Conservation (phyloP, 768 basidiomycete genomes). For the Naganishia randhawae region DNA sequence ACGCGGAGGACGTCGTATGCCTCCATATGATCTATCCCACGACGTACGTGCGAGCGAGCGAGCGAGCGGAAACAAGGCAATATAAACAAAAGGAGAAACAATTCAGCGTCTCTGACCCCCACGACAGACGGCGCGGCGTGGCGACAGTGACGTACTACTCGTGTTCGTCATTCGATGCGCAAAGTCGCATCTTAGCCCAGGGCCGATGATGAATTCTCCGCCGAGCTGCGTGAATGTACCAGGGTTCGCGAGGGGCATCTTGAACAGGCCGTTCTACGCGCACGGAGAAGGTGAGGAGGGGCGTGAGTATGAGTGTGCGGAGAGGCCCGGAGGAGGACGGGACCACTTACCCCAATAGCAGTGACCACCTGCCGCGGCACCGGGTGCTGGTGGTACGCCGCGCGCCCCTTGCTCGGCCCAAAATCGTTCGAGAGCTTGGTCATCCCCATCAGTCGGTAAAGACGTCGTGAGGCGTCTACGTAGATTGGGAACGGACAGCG, state of each 20-base stretch:
- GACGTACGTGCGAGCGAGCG: neutral
- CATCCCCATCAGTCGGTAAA: constrained; percentile 49
- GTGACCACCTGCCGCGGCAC: constrained; percentile 44
- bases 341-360: constrained; percentile 44
- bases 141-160: constrained; percentile 35
- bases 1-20: constrained; percentile 45
- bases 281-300: neutral
- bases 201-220: constrained; percentile 49
- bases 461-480: constrained; percentile 43
- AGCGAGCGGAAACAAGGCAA: too few species aligned
- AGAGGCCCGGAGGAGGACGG: too few species aligned
- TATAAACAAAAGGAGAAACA: too few species aligned
- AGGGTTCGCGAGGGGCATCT: constrained; percentile 44
- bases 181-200: constrained; percentile 45
- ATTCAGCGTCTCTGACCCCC: neutral
- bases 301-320: neutral
- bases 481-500: constrained; percentile 50
- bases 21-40: constrained; percentile 50
- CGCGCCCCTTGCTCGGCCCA: constrained; percentile 44
- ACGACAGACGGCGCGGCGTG: neutral
- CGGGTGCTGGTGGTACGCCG: constrained; percentile 44
- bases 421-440: constrained; percentile 47
- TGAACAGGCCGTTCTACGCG: constrained; percentile 43
- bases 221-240: constrained; percentile 50
- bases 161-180: constrained; percentile 51